Base-by-base conservation (phyloP, 306 rosid species). In the Casuarina glauca region DNA sequence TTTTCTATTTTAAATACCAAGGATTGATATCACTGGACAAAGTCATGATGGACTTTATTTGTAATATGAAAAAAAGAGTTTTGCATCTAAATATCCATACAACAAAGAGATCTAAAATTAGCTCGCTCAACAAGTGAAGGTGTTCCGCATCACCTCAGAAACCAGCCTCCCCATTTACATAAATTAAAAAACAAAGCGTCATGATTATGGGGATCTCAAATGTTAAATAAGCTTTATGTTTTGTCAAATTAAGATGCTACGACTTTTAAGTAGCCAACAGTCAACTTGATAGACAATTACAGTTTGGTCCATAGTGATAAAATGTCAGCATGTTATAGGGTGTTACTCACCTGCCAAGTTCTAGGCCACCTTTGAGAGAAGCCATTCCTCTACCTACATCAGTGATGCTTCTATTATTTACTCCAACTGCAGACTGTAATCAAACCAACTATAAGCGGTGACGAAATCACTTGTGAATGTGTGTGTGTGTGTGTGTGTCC, bases 311-410 rank as follows among this genome's bases (percentile, higher is more conserved):
- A 57, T 17, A 78, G 77, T 80, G 39, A 78, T 55, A 79, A 42
- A 54, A 36, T 75, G 51, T 66, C 41, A 53, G 73, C 68, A 70
- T 69, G 74, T 57, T 73, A 60, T 69, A 57, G 69, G 17, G 67
- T 73, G 68, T 84, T 50, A 83, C 91, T 74, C 55, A 95, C 99
- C 99, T 87, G 85, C 93, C 90, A 81, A 90, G 90, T 79, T 91
- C 93, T 76, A 86, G 70, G 82, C 97, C 93, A 69, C 93, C 90
- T 85, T 84, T 93, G 46, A 83, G 82, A 73, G 92, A 68, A 70
- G 93, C 42, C 71, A 85, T 76, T 70, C 91, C 94, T 87, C 96
- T 86, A 74, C 86, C 81, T 78, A 64, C 69, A 77, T 87, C 97
- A 54, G 86, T 74, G 52, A 82, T 72, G 80, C 86, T 87, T 84